phyloP scores from a whole-genome alignment of 192 early-diverging fungal species.

The Pilaira anomala region DNA sequence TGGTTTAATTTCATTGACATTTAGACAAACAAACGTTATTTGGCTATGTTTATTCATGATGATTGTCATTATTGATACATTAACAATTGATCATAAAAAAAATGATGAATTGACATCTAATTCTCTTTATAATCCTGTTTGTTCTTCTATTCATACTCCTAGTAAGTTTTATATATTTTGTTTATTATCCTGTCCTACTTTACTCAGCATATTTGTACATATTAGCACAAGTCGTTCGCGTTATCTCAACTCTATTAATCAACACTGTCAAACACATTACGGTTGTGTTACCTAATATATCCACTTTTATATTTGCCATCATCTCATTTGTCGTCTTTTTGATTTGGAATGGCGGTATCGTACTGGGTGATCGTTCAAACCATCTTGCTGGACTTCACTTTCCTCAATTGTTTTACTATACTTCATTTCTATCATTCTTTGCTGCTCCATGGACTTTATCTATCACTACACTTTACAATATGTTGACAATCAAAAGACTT shows the following conservation, averaged over 20 bases:
- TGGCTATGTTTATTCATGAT: conserved; percentile 79
- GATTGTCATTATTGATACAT: conserved; percentile 34
- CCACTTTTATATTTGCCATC: conserved; percentile 52
- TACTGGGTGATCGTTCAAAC: conserved; percentile 83
- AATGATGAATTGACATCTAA: background rate
- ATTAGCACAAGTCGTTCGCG: background rate
- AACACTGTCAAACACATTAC: conserved; percentile 19
- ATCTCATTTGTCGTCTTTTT: conserved; percentile 66
- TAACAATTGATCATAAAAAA: conserved; percentile 10
- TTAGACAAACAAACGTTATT: conserved; percentile 91
- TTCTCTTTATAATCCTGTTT: conserved; percentile 28
- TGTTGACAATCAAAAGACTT: no score
- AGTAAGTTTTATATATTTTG: background rate
- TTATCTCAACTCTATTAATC: conserved; percentile 28
- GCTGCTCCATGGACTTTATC: conserved; percentile 45
- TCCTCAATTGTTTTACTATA: conserved; percentile 87
- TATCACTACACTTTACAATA: background rate
- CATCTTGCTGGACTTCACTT: conserved; percentile 78
- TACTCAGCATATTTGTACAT: background rate
- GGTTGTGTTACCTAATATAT: conserved; percentile 24
- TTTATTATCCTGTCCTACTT: background rate
- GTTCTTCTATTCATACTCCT: background rate
- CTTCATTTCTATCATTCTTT: conserved; percentile 52
- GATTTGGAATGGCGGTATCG: conserved; percentile 77
- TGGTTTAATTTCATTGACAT: conserved; percentile 50